phyloP scores from a whole-genome alignment of 2,329 filamentous ascomycete genomes.

The Trematosphaeria pertusa region DNA sequence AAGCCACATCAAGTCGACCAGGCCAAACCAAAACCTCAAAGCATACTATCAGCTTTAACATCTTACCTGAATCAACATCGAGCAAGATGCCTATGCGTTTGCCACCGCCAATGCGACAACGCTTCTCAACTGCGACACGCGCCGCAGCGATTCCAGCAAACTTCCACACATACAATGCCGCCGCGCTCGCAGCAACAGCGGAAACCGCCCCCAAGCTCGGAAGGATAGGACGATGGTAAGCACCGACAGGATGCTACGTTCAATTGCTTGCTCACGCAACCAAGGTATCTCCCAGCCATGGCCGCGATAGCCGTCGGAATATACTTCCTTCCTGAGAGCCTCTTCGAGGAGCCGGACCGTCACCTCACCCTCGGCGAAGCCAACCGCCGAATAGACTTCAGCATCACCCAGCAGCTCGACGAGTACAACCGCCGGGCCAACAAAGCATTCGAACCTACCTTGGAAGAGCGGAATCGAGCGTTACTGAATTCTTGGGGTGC shows the following conservation, averaged over 20 bases:
- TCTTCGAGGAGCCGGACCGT: conserved; percentile 22
- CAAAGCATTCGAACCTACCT: conserved; percentile 27
- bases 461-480: conserved; percentile 39
- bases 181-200: conserved; percentile 30
- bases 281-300: conserved; percentile 45
- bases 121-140: conserved; percentile 40
- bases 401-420: conserved; percentile 38
- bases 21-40: too few relatives aligned
- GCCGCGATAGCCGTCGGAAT: conserved; percentile 41
- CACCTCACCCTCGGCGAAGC: conserved; percentile 38
- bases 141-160: conserved; percentile 31
- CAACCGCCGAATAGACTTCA: conserved; percentile 43
- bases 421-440: conserved; percentile 40
- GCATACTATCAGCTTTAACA: too few relatives aligned
- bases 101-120: too few relatives aligned
- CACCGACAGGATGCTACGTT: too few relatives aligned
- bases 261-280: conserved; percentile 13
- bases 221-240: conserved; percentile 40
- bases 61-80: too few relatives aligned
- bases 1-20: background rate
- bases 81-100: conserved; percentile 39
- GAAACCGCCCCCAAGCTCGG: conserved; percentile 40
- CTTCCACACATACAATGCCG: conserved; percentile 18
- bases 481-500: conserved; percentile 41
- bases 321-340: conserved; percentile 32